phyloP scores from a whole-genome alignment of 441 rosid species.

The Jatropha multifida region DNA sequence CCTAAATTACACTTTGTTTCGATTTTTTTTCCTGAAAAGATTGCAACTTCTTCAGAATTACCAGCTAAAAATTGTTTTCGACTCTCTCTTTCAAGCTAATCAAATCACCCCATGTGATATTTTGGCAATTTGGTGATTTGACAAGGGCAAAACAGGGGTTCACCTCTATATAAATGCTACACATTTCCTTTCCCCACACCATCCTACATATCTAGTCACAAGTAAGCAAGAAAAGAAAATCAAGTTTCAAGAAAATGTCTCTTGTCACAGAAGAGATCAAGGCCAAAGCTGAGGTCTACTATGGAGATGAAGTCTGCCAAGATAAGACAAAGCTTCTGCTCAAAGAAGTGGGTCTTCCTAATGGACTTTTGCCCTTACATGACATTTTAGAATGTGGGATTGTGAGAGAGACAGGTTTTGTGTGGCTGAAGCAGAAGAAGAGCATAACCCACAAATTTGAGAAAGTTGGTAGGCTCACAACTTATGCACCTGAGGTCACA shows the following conservation, averaged over 20 bases:
- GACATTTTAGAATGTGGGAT: conserved; percentile 85
- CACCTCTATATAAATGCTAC: conserved; percentile 15
- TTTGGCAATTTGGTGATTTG: neutral
- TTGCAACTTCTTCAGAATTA: too few species aligned
- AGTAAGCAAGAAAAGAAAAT: neutral
- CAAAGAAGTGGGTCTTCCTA: conserved; percentile 59
- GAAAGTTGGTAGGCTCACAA: conserved; percentile 55
- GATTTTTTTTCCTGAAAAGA: neutral
- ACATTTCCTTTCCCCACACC: neutral
- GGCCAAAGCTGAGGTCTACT: conserved; percentile 74
- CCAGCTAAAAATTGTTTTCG: too few species aligned
- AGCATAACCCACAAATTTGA: conserved; percentile 78
- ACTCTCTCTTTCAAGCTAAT: too few species aligned
- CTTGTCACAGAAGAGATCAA: conserved; percentile 64
- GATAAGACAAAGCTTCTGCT: conserved; percentile 65
- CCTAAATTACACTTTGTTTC: conserved; percentile 24
- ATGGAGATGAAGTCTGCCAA: conserved; percentile 71
- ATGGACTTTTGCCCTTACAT: conserved; percentile 73
- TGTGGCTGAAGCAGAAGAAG: conserved; percentile 93
- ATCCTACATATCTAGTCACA: neutral
- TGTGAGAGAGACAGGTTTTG: conserved; percentile 76
- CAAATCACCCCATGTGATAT: conserved; percentile 13
- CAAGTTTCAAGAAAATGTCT: conserved; percentile 39
- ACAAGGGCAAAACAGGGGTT: conserved; percentile 19
- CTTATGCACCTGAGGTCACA: conserved; percentile 71